Evolutionary conservation across 2,329 filamentous ascomycete species (phyloP), one percentile per base, ranked within the genome.

Genomic region (Aurifilum marmelostoma): DNA sequence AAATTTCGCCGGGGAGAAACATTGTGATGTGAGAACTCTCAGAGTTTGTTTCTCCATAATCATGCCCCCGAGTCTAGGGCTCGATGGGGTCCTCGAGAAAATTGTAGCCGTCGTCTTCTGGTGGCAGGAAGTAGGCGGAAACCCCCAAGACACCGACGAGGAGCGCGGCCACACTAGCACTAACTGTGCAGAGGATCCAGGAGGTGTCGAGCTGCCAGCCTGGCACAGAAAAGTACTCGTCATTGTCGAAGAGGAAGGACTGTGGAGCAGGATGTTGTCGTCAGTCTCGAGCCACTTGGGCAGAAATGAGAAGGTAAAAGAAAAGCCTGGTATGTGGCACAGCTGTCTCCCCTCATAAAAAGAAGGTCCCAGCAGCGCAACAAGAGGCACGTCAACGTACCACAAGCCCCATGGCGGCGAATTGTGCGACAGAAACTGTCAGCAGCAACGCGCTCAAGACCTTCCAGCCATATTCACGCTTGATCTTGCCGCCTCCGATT

Each of bases 201-300:
- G 92, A 92, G 66, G 87, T 88, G 75, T 92, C 94, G 67, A 97
- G 85, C 69, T 85, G 84, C 92, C 93, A 97, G 70, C 93, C 94
- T 0, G 87, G 86, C 24, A 91, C 85, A 75, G 90, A 89, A 78
- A 97, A 97, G 74, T 92, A 89, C 63, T 91, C 88, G 77, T 97
- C 92, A 76, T 95, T 85, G 73, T 97, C 91, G 78, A 89, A 94
- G 24, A 97, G 84, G 77, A 93, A 96, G 24, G 92, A 90, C 93
- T 97, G 73, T 54, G 7, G 6, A 34, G 14, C 63, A 9, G n/a
- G 60, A 18, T n/a, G 18, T n/a, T 9, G 18, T 41, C n/a, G 27
- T 43, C 29, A 63, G 14, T 27, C 3, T 24, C 27, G 39, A 16
- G 24, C 24, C n/a, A 2, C 9, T n/a, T 6, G 24, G 59, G 6